Evolutionary conservation across 1,139 yeast genomes (phyloP).

Genomic region (Arxiozyma slooffiae): DNA sequence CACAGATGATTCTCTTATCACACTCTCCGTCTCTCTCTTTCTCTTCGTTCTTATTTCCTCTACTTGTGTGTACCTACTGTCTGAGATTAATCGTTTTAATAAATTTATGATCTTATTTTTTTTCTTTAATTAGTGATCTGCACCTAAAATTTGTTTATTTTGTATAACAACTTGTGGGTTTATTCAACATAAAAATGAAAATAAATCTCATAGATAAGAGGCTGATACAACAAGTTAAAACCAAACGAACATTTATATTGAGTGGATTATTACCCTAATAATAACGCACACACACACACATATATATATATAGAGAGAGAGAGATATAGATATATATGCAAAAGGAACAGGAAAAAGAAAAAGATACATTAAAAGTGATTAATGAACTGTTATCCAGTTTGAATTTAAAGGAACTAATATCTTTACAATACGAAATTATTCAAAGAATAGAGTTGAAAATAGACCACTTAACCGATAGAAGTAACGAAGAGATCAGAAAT

Average conservation of each 20-base stretch:
- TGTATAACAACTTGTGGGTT: neutral
- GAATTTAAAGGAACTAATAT: neutral
- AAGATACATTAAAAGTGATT: neutral
- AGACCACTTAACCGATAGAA: neutral
- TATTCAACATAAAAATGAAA: neutral
- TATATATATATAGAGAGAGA: too few relatives aligned
- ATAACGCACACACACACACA: too few relatives aligned
- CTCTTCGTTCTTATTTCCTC: neutral
- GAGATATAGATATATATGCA: neutral
- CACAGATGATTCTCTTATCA: neutral
- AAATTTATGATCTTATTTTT: too few relatives aligned
- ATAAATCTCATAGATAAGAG: neutral
- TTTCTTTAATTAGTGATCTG: too few relatives aligned
- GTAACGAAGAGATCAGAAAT: neutral
- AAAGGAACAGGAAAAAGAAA: neutral
- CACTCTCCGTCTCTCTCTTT: neutral
- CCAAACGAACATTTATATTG: too few relatives aligned
- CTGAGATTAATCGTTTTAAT: neutral
- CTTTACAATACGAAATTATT: neutral
- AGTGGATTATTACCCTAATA: neutral
- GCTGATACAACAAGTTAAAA: neutral
- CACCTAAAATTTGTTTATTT: neutral
- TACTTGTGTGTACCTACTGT: neutral
- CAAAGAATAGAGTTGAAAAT: neutral
- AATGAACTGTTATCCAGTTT: neutral